Base-by-base conservation (phyloP, 73 alveolate genomes). In the Paramecium sonneborni region DNA sequence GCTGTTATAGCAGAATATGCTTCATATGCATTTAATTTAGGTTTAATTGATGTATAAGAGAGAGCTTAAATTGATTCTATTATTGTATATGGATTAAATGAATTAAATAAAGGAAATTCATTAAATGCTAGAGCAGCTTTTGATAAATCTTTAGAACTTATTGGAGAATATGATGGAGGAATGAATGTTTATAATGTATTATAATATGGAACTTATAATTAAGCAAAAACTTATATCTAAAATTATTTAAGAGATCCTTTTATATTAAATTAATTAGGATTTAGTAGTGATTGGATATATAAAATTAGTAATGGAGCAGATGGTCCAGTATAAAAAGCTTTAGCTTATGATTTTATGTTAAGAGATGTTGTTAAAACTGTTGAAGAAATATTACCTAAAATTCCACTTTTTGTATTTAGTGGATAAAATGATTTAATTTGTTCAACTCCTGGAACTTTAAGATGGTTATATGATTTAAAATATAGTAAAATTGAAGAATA, bases 401-500 rank as follows among this genome's bases (percentile, higher is more conserved):
- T 85, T 11, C 85, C 76, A 23, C 1, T 85, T 24, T 44, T 56
- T 32, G 55, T 85, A 9, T 56, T 32, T 62, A 85, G 62, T 85
- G 92, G 92, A 5, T 46, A 85, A 30, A 56, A 56, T 15, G 92
- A 85, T 57, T 85, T 85, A 52, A 62, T 85, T 55, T 62, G 76
- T 12, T 69, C 92, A 56, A 35, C 55, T 38, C 76, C 57, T 26
- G 85, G 92, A 14, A 56, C 76, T 8, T 52, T 35, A 56, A 21
- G 57, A 24, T 85, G 92, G 92, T 23, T 56, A 6, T 68, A 57
- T 37, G 5, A 15, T 32, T 34, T 86, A 7, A 32, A 55, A 18
- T 32, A 72, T 52, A 23, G 38, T 14, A 38, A 34, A 23, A 20
- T 52, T 38, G 38, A 86, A 21, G 85, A 86, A 37, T 86, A 46